A percentile compares a stretch with the other conserved stretches of the same genome.
phyloP scores from a whole-genome alignment of 2,329 filamentous ascomycete species.

The Rhynchosporium secalis region DNA sequence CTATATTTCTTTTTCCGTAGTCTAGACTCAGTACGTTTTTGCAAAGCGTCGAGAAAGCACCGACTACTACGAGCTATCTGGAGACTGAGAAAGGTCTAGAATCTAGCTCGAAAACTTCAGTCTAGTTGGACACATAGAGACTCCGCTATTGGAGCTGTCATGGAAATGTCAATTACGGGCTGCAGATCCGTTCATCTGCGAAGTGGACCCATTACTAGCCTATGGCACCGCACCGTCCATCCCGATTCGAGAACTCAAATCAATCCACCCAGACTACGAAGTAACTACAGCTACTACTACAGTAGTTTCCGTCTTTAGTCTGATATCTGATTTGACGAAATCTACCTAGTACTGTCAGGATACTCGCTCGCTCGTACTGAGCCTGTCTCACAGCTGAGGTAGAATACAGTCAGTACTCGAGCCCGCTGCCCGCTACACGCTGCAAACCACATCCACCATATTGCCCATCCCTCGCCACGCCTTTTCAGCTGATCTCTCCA shows the following conservation, averaged over 20 bases:
- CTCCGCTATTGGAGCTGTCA: neutral
- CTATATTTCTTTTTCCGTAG: neutral
- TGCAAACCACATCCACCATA: constrained; percentile 4
- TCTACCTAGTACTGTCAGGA: no score
- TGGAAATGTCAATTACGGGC: neutral
- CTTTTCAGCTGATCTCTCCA: neutral
- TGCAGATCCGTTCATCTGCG: constrained; percentile 2
- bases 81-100: neutral
- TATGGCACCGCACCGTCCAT: neutral
- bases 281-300: neutral
- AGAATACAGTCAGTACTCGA: neutral
- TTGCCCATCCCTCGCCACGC: constrained; percentile 3
- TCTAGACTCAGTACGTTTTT: neutral
- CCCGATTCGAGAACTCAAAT: constrained; percentile 6
- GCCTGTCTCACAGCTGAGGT: neutral
- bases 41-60: neutral
- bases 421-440: no score
- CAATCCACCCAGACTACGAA: neutral
- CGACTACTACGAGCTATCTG: neutral
- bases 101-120: neutral
- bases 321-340: neutral
- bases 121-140: neutral
- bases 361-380: neutral
- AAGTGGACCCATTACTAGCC: constrained; percentile 1
- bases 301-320: constrained; percentile 8